A percentile compares a stretch with the other conserved stretches of the same genome.
phyloP scores from a whole-genome alignment of 495 filamentous ascomycete genomes.

The Xylaria cubensis region DNA sequence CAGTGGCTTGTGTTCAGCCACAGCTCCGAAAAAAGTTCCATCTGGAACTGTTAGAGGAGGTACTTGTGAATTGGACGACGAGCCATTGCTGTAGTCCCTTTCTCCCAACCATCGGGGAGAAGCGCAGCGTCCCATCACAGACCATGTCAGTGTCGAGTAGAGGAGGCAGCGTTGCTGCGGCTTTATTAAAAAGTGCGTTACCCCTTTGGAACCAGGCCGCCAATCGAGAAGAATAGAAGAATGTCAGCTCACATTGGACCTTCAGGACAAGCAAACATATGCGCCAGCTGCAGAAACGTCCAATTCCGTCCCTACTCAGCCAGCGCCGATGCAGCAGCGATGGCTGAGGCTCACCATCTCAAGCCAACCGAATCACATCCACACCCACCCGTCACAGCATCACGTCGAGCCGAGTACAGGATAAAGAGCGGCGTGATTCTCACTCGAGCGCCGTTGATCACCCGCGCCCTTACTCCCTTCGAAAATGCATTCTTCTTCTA shows the following conservation, averaged over 20 bases:
- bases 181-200: constrained; percentile 51
- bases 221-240: not conserved
- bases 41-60: not conserved
- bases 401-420: constrained; percentile 55
- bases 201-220: constrained; percentile 21
- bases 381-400: constrained; percentile 38
- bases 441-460: constrained; percentile 86
- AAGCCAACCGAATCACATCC: constrained; percentile 36
- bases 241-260: constrained; percentile 22
- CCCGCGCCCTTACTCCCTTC: constrained; percentile 81
- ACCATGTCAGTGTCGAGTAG: constrained; percentile 60
- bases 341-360: constrained; percentile 36
- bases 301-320: constrained; percentile 42
- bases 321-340: constrained; percentile 28
- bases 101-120: constrained; percentile 24
- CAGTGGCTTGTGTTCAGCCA: not conserved
- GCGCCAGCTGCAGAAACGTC: constrained; percentile 38
- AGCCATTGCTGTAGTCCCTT: constrained; percentile 27
- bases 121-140: constrained; percentile 27
- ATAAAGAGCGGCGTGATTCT: constrained; percentile 84
- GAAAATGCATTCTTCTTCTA: constrained; percentile 95
- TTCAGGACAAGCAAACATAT: constrained; percentile 41
- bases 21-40: constrained; percentile 38
- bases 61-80: constrained; percentile 24
- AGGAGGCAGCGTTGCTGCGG: constrained; percentile 49